Conservation (phyloP, 257 asterid genomes). For the Nemophila menziesii region DNA sequence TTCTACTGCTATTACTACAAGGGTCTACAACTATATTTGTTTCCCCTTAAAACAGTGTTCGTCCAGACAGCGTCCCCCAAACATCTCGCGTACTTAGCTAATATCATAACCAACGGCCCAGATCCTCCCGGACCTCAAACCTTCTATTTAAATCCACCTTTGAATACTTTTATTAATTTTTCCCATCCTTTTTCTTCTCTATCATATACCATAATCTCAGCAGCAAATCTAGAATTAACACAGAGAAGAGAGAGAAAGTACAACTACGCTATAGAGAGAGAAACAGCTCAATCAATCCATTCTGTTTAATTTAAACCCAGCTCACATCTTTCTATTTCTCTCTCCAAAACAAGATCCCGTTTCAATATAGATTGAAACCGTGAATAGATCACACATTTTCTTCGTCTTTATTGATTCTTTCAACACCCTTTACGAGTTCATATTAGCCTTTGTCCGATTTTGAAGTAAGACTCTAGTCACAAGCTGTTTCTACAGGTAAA, state of each 20-base stretch:
- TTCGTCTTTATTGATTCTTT: no score
- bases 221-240: slow-evolving; percentile 23
- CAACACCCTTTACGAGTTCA: no score
- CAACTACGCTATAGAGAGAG: slow-evolving; percentile 5
- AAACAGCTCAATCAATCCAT: background rate
- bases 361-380: no score
- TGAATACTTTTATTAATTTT: background rate
- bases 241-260: background rate
- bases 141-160: slow-evolving; percentile 11
- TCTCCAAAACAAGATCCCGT: no score
- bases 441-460: no score
- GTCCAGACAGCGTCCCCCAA: no score
- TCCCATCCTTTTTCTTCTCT: slow-evolving; percentile 2
- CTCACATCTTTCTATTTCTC: background rate
- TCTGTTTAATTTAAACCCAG: background rate
- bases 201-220: slow-evolving; percentile 5
- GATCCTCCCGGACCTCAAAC: slow-evolving; percentile 15
- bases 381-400: background rate
- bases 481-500: no score
- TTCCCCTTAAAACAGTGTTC: no score
- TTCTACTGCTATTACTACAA: no score
- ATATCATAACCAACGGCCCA: slow-evolving; percentile 23
- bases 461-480: no score
- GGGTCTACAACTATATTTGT: no score
- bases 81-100: background rate